Evolutionary conservation across 78 protist genomes (phyloP).

Genomic region (Speleostelium caveatum): DNA sequence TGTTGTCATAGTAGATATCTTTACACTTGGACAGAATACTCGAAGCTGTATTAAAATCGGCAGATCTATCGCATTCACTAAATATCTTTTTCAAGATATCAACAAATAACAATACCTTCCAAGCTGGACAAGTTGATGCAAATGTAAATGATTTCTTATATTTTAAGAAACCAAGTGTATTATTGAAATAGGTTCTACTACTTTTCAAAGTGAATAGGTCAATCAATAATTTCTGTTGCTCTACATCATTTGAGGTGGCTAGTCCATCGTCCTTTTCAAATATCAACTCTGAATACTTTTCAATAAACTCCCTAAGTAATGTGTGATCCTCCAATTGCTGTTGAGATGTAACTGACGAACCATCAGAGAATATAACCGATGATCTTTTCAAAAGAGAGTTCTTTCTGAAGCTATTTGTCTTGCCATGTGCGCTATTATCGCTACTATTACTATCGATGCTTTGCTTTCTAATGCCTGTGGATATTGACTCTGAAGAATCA

Average conservation of each 20-base stretch:
- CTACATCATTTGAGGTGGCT: not conserved
- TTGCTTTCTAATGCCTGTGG: no score
- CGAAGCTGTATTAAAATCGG: constrained; percentile 66
- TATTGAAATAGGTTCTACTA: constrained; percentile 38
- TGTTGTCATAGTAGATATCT: constrained; percentile 25
- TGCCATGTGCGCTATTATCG: no score
- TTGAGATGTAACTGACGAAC: not conserved
- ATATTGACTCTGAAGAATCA: no score
- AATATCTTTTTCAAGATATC: constrained; percentile 45
- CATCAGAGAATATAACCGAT: no score
- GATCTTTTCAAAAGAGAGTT: no score
- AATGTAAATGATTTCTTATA: not conserved
- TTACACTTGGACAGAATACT: not conserved
- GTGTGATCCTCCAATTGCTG: constrained; percentile 12
- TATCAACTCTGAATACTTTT: constrained; percentile 37
- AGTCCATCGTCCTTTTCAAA: constrained; percentile 11
- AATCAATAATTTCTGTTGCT: constrained; percentile 51
- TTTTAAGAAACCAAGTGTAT: not conserved
- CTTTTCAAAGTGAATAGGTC: constrained; percentile 20
- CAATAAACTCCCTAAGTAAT: constrained; percentile 47
- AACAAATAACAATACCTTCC: constrained; percentile 35
- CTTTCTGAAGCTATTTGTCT: no score
- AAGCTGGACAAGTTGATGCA: constrained; percentile 14
- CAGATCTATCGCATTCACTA: constrained; percentile 45
- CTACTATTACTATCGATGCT: no score